Evolutionary conservation across 2,329 filamentous ascomycete species (phyloP).

Genomic region (Truncatella angustata): DNA sequence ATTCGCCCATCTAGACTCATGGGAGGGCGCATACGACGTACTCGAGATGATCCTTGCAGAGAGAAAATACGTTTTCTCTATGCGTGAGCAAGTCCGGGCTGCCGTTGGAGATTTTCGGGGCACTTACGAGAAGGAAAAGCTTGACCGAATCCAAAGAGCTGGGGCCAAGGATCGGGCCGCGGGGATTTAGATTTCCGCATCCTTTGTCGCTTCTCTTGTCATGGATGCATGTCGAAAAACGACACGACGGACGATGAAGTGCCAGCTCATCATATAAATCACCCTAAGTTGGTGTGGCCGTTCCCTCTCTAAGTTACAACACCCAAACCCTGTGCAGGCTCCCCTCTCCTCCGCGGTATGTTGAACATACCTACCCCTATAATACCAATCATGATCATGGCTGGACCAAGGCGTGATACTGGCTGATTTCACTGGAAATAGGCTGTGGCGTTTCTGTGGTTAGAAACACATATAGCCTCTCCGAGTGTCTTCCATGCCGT

Average conservation of each 20-base stretch:
- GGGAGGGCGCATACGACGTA: slow-evolving; percentile 1
- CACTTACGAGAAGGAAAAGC: background rate
- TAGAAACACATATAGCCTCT: background rate
- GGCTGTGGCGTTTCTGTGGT: background rate
- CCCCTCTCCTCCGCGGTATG: background rate
- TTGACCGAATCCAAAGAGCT: background rate
- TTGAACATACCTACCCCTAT: too few species aligned
- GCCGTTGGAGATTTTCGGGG: too few species aligned
- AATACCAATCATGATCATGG: too few species aligned
- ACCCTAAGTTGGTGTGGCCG: too few species aligned
- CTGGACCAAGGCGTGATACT: too few species aligned
- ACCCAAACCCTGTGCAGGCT: background rate
- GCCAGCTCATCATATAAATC: too few species aligned
- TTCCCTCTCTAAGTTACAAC: too few species aligned
- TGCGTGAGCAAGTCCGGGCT: background rate
- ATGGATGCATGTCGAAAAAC: background rate
- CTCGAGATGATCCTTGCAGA: slow-evolving; percentile 1
- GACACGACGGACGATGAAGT: too few species aligned
- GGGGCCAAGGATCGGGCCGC: too few species aligned
- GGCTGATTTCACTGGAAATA: background rate
- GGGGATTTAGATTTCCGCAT: background rate
- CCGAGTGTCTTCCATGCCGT: background rate
- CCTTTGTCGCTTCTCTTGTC: background rate
- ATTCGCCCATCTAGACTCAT: background rate
- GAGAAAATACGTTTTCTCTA: background rate